Evolutionary conservation across 495 filamentous ascomycete species (phyloP).

Genomic region (Podospora tetraspora): DNA sequence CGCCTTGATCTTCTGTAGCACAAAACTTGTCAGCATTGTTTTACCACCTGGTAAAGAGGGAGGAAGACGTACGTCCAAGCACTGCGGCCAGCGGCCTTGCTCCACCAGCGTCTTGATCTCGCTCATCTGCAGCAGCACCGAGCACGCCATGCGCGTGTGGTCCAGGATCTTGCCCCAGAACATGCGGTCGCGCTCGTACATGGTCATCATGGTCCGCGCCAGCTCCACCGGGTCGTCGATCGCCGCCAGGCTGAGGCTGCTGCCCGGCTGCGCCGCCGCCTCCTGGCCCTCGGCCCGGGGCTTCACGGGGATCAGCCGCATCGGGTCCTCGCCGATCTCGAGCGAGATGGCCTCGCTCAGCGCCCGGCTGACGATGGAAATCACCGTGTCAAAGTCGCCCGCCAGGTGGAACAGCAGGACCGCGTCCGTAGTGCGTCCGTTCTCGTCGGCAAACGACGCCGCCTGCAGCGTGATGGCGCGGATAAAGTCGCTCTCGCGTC

Average conservation of each 20-base stretch:
- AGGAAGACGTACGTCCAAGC: constrained; percentile 67
- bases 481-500: constrained; percentile 75
- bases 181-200: constrained; percentile 73
- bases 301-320: constrained; percentile 72
- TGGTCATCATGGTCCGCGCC: constrained; percentile 68
- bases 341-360: constrained; percentile 79
- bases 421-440: constrained; percentile 84
- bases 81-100: constrained; percentile 64
- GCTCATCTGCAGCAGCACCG: constrained; percentile 69
- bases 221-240: constrained; percentile 81
- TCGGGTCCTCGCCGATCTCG: constrained; percentile 69
- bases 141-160: constrained; percentile 63
- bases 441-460: constrained; percentile 86
- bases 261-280: constrained; percentile 36
- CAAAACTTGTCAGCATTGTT: neutral
- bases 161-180: constrained; percentile 63
- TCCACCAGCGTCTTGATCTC: constrained; percentile 69
- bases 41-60: neutral
- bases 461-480: constrained; percentile 83
- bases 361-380: constrained; percentile 82
- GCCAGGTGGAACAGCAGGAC: constrained; percentile 92
- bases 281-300: constrained; percentile 45
- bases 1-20: constrained; percentile 58
- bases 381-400: constrained; percentile 87
- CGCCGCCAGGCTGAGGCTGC: constrained; percentile 73